A percentile compares a stretch with the other conserved stretches of the same genome.
Evolutionary conservation across 2,329 filamentous ascomycete species (phyloP).

Genomic region (Paraphoma chrysanthemicola): DNA sequence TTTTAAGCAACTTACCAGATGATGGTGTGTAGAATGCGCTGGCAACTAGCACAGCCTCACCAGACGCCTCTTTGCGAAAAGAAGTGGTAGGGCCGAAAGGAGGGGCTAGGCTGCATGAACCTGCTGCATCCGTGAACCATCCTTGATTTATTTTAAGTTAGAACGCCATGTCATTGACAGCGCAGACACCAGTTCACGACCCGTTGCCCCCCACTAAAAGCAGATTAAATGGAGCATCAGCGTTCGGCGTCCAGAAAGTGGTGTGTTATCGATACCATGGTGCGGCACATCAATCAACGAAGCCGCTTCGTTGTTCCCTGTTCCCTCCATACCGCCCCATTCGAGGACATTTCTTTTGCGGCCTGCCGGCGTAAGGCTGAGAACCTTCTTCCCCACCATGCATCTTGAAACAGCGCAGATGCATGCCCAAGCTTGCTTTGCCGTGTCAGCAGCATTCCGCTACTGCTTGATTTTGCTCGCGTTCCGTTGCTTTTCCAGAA

Average conservation of each 20-base stretch:
- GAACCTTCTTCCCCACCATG: conserved; percentile 2
- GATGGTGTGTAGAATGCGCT: conserved; percentile 32
- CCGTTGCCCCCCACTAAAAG: conserved; percentile 6
- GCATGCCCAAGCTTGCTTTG: conserved; percentile 10
- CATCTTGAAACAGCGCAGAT: conserved; percentile 8
- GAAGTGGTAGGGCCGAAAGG: conserved; percentile 12
- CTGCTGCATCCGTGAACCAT: conserved; percentile 27
- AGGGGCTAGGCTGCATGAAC: conserved; percentile 27
- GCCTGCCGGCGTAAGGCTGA: conserved; percentile 22
- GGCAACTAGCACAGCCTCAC: conserved; percentile 28
- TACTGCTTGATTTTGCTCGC: not conserved
- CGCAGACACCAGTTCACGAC: conserved; percentile 16
- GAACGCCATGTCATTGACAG: conserved; percentile 14
- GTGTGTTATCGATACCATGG: conserved; percentile 25
- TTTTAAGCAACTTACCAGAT: conserved; percentile 8
- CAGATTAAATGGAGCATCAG: conserved; percentile 9
- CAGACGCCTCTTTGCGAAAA: conserved; percentile 15
- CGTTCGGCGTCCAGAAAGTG: conserved; percentile 15
- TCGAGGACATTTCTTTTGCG: conserved; percentile 11
- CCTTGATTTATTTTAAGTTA: conserved; percentile 19
- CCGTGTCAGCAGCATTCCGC: not conserved
- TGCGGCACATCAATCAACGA: conserved; percentile 14
- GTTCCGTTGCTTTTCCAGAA: conserved; percentile 24
- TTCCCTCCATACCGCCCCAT: conserved; percentile 1
- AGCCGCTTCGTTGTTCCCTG: not conserved